Base-by-base conservation (phyloP, 1,284 basidiomycete species). In the Cryptococcus sp. region DNA sequence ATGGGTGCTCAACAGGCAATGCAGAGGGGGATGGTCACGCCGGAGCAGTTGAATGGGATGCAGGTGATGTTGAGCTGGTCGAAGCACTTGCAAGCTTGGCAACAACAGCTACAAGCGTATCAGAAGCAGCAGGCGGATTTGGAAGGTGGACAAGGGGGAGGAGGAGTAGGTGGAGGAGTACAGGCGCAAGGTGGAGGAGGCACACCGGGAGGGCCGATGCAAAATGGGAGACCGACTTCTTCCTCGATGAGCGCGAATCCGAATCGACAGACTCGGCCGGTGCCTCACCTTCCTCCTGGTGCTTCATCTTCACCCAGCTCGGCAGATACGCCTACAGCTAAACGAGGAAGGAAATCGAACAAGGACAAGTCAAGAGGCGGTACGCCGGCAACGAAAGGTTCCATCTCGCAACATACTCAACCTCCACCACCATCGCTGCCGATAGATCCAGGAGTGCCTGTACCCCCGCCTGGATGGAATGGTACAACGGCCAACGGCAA, bases 401-500 rank as follows among this genome's bases (percentile, higher is more conserved):
- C 10, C 7, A 10, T 18, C 7, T 19, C 38, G 23, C 7, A 59
- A 11, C 60, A 61, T 4, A 56, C 57, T 12, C 60, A 55, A 4
- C 53, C 59, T n/a, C 58, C 31, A 5, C 25, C 33, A 9, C 6
- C 32, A 5, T 14, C 12, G 7, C 9, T 12, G 19, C 19, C 22
- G 5, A 19, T 31, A 10, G 35, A 12, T 46, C 36, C 45, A 7
- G 43, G 50, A 7, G 28, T 31, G 28, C 28, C 28, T 7, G 68
- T 70, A 66, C 62, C 63, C 1, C 68, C 68, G 4, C 68, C 68
- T 19, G 41, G 53, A n/a, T 69, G 61, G 53, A 66, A 34, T 19
- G 25, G 24, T 12, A 4, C 22, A 12, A 4, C 23, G 18, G 6
- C 33, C 46, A 51, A 53, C 25, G 28, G 7, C 28, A 31, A 31